These are phyloP conservation scores for Cryptococcus sp. DNA, from an alignment of 1,284 basidiomycete genomes.

Conservation along the genomic window DNA sequence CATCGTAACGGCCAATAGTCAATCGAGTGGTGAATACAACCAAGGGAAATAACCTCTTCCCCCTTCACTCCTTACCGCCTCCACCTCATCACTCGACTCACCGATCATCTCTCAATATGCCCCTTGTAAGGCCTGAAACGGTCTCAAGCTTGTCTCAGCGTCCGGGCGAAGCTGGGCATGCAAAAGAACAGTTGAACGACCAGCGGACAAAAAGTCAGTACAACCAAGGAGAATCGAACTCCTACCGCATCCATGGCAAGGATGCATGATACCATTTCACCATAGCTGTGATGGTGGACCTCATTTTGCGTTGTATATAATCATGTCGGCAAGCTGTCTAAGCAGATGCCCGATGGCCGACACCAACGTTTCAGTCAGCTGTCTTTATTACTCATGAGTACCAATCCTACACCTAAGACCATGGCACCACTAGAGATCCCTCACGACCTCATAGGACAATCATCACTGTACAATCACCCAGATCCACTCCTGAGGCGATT, in stretches of 20 bases:
- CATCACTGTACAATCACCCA: constrained; percentile 39
- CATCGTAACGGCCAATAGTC: no score
- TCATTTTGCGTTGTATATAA: not conserved
- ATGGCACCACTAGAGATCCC: constrained; percentile 21
- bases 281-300: not conserved
- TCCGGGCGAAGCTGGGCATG: no score
- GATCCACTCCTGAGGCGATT: constrained; percentile 45
- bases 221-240: not conserved
- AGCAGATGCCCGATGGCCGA: not conserved
- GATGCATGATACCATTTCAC: constrained; percentile 1
- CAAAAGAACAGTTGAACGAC: no score
- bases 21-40: no score
- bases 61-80: no score
- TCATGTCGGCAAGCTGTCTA: no score
- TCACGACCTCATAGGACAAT: constrained; percentile 34
- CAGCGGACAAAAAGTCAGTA: not conserved
- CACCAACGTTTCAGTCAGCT: not conserved
- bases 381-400: not conserved
- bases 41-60: no score
- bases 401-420: not conserved
- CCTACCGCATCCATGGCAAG: constrained; percentile 1
- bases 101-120: no score
- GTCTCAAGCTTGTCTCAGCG: no score
- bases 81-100: no score
- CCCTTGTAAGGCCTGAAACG: no score